These are phyloP conservation scores for Zymoseptoria ardabiliae DNA, from an alignment of 2,329 filamentous ascomycete species.

Conservation along the genomic window DNA sequence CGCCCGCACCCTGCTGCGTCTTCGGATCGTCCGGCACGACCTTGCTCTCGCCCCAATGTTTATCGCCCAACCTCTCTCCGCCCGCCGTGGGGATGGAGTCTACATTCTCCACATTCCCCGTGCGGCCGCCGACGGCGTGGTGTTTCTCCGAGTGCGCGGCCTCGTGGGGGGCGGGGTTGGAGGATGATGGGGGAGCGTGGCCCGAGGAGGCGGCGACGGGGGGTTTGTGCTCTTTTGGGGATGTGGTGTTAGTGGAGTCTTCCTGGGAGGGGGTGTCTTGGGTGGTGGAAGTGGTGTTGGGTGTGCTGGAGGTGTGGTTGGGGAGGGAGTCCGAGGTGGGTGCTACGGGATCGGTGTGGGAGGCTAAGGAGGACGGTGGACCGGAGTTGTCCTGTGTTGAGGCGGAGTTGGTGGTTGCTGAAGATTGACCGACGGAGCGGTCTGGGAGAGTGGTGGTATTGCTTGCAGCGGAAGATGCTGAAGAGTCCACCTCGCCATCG, in stretches of 20 bases:
- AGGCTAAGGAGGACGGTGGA: background rate
- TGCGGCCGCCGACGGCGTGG: background rate
- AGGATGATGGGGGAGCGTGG: constrained; percentile 7
- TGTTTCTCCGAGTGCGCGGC: background rate
- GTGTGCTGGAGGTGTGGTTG: background rate
- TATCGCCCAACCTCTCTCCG: constrained; percentile 25
- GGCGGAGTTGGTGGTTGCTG: background rate
- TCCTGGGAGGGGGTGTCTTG: constrained; percentile 3
- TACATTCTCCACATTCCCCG: constrained; percentile 17
- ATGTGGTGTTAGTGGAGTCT: background rate
- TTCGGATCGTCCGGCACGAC: constrained; percentile 25
- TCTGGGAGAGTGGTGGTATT: background rate
- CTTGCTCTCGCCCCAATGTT: constrained; percentile 31
- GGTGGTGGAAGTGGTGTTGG: constrained; percentile 1
- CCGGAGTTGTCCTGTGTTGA: background rate
- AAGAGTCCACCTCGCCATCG: background rate
- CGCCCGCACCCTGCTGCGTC: background rate
- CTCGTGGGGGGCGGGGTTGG: constrained; percentile 6
- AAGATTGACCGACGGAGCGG: background rate
- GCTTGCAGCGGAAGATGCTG: background rate
- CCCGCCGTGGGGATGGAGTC: constrained; percentile 28
- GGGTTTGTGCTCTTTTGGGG: background rate
- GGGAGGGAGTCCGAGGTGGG: background rate
- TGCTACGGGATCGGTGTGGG: background rate
- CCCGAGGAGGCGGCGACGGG: background rate